Base-by-base conservation (phyloP, 257 asterid species). In the Rhazya stricta region DNA sequence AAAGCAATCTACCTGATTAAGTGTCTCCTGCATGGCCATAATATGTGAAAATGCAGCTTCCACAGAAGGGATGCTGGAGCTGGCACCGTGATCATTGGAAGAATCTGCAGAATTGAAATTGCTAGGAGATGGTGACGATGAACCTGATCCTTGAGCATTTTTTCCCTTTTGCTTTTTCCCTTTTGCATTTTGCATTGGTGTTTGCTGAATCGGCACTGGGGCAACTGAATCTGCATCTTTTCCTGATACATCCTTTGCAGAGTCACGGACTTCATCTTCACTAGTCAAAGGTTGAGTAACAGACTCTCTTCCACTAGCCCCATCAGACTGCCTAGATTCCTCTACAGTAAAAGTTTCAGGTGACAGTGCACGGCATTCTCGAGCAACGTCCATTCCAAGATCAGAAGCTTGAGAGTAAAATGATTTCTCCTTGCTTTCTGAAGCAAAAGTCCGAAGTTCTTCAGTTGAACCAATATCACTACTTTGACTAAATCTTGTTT, bases 321-420 rank as follows among this genome's bases (percentile, higher is more conserved):
- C 90, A 78, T 80, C 84, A 83, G 85, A 83, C 65, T 83, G 91
- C 82, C 89, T 81, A 80, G 91, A 69, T 81, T 92, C 96, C 83
- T 88, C 91, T 42, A 81, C 79, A 48, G 61, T 75, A 78, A 72
- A 82, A 72, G 89, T 87, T 86, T 91, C 96, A 67, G 96, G 87
- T 13, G 91, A 83, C 71, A 90, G 71, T 66, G 87, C 87, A 41
- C 71, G 90, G 78, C 81, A 89, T 21, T 92, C 96, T 78, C 94
- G 89, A 79, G 96, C 87, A 93, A 92, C 88, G 77, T 89, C 96
- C 63, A 91, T 72, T 78, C 98, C 97, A 19, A 91, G 86, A 83
- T 87, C 94, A 74, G 96, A 89, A 27, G 90, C 97, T 85, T 92
- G 97, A 77, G 99, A 95, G 83, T 84, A 88, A 82, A 95, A 95